Conservation (phyloP, 1,284 basidiomycete species). For the Pyrrhoderma lamaoense region DNA sequence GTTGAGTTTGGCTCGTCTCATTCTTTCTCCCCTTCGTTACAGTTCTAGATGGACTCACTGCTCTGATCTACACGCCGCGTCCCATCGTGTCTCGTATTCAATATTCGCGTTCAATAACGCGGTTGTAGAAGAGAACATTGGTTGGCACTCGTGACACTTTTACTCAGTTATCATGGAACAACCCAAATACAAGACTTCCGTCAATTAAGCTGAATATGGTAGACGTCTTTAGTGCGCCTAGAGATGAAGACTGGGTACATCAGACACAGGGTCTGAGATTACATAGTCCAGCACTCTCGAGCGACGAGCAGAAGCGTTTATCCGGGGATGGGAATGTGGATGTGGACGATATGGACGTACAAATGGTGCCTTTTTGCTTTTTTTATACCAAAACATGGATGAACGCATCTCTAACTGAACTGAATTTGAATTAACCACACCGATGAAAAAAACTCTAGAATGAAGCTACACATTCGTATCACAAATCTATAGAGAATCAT, state of each 20-base stretch:
- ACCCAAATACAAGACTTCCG: conserved; percentile 23
- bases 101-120: neutral
- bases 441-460: neutral
- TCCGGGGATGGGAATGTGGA: neutral
- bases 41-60: neutral
- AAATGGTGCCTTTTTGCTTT: neutral
- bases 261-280: conserved; percentile 13
- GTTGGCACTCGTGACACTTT: neutral
- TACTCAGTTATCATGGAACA: conserved; percentile 35
- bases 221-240: neutral
- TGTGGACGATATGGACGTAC: conserved; percentile 11
- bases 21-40: too few relatives aligned
- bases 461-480: neutral
- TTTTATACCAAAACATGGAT: too few relatives aligned
- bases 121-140: neutral
- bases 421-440: neutral
- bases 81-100: neutral
- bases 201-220: conserved; percentile 1
- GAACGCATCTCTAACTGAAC: too few relatives aligned
- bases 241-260: conserved; percentile 14
- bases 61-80: neutral
- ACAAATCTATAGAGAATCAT: neutral
- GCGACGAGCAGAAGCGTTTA: neutral
- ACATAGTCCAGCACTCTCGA: conserved; percentile 10
- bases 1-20: too few relatives aligned